These are phyloP conservation scores for Puccinia coronata DNA, from an alignment of 1,284 basidiomycete species.

Conservation along the genomic window DNA sequence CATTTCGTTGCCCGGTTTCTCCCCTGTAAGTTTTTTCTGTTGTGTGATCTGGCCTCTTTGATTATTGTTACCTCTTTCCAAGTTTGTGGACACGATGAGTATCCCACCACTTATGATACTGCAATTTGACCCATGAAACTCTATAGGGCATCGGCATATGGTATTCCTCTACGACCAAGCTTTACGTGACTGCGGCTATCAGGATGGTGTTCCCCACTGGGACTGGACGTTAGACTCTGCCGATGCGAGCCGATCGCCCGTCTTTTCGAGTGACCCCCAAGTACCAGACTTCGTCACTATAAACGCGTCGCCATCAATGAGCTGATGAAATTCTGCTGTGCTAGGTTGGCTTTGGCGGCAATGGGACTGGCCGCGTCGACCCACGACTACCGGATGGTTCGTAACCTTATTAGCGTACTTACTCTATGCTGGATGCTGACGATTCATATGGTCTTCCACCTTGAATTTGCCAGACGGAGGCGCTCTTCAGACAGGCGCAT, in stretches of 20 bases:
- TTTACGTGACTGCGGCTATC: conserved; percentile 27
- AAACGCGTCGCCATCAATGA: background rate
- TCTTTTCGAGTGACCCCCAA: conserved; percentile 29
- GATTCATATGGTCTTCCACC: too few species aligned
- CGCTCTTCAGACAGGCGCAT: conserved; percentile 31
- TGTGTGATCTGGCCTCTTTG: too few species aligned
- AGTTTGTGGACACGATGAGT: background rate
- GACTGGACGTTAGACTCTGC: conserved; percentile 41
- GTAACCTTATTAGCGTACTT: background rate
- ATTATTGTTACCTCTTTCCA: background rate
- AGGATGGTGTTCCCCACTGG: conserved; percentile 32
- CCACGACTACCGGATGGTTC: conserved; percentile 18
- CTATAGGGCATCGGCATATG: conserved; percentile 49
- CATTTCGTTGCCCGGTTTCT: conserved; percentile 47
- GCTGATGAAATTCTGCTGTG: conserved; percentile 8
- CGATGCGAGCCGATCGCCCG: conserved; percentile 28
- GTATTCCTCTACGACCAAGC: conserved; percentile 41
- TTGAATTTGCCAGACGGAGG: conserved; percentile 13
- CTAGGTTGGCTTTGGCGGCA: conserved; percentile 40
- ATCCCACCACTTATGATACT: background rate
- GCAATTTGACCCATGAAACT: background rate
- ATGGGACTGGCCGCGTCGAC: conserved; percentile 36
- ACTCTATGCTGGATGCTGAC: background rate
- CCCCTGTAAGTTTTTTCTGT: conserved; percentile 24
- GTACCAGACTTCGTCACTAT: background rate